phyloP scores from a whole-genome alignment of 805 yeast genomes.

The Starmerella stigmatis region DNA sequence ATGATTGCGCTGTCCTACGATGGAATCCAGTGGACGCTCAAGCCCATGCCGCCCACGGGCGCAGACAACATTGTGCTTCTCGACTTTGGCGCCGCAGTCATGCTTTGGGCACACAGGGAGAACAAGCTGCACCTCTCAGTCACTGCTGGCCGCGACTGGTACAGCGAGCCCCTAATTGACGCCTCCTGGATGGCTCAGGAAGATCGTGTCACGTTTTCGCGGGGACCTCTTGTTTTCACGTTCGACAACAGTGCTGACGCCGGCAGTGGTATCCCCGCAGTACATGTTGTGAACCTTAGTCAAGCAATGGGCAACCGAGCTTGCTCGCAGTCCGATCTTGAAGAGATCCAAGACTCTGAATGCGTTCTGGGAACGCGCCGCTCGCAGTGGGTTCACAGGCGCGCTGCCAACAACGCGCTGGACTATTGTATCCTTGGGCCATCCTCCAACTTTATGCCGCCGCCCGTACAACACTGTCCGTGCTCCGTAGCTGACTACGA shows the following conservation, averaged over 20 bases:
- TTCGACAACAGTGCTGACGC: not conserved
- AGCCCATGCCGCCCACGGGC: not conserved
- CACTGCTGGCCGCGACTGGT: not conserved
- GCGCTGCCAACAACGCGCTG: not conserved
- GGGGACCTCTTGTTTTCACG: not conserved
- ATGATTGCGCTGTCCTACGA: not conserved
- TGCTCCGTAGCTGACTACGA: not conserved
- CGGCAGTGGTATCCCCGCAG: not conserved
- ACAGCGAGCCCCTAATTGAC: not conserved
- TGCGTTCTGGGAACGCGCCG: not conserved
- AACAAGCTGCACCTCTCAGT: not conserved
- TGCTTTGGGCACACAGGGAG: not conserved
- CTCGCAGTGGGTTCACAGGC: not conserved
- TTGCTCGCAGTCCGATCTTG: not conserved
- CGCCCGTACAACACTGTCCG: not conserved
- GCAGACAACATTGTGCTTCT: not conserved
- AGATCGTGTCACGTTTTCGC: not conserved
- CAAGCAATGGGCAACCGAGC: not conserved
- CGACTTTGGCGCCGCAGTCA: constrained; percentile 1
- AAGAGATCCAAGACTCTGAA: not conserved
- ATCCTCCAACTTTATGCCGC: not conserved
- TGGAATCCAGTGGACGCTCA: constrained; percentile 1
- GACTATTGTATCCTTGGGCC: constrained; percentile 2
- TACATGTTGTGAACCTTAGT: not conserved
- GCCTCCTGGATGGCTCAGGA: not conserved